These are phyloP conservation scores for Cladorrhinum sp. DNA, from an alignment of 2,329 filamentous ascomycete species.

Conservation along the genomic window DNA sequence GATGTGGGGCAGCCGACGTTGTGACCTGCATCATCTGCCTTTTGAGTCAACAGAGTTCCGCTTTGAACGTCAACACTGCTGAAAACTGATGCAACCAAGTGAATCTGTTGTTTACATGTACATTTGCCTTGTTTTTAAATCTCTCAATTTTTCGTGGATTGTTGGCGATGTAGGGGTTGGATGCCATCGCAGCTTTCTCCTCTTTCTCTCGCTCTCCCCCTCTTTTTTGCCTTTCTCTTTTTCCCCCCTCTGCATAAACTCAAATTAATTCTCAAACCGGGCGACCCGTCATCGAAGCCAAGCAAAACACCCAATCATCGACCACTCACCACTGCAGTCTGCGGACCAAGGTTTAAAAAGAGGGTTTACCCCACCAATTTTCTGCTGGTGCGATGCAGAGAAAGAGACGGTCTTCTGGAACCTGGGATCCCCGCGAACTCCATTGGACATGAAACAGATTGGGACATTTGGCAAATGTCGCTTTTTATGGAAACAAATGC, in stretches of 20 bases:
- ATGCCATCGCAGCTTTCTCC: background rate
- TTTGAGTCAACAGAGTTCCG: constrained; percentile 1
- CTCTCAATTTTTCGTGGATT: background rate
- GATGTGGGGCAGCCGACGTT: constrained; percentile 16
- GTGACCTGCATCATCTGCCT: constrained; percentile 4
- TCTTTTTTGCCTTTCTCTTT: background rate
- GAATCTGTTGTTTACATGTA: background rate
- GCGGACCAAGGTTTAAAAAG: background rate
- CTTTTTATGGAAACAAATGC: constrained; percentile 6
- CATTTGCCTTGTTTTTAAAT: background rate
- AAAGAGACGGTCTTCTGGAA: constrained; percentile 3
- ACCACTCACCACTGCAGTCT: background rate
- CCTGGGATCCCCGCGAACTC: background rate
- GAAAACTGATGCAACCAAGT: background rate
- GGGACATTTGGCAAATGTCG: constrained; percentile 7
- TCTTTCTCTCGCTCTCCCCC: background rate
- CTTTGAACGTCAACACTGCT: background rate
- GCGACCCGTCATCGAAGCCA: background rate
- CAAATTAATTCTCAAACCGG: constrained; percentile 2
- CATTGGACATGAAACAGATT: background rate
- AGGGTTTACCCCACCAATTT: background rate
- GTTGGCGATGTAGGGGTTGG: background rate
- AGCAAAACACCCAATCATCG: background rate
- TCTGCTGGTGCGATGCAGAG: background rate
- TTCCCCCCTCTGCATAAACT: constrained; percentile 1